Base-by-base conservation (phyloP, 2,329 filamentous ascomycete species). In the Microdochium nivale region DNA sequence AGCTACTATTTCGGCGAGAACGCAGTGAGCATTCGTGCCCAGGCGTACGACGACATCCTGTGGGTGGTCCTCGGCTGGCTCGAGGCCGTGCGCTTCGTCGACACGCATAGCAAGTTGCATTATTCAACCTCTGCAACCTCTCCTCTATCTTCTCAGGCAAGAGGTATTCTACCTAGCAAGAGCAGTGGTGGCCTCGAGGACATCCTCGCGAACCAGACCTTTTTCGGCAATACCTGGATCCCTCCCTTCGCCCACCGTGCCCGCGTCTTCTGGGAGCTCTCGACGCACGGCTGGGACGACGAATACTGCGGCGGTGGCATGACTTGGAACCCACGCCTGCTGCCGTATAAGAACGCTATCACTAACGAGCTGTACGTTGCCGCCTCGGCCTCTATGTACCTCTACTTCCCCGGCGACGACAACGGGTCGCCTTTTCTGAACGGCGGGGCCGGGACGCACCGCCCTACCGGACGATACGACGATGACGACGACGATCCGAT, bases 1-100 rank as follows among this genome's bases (percentile, higher is more conserved):
- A 80, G 83, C 9, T 95, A 86, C 59, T 96, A 95, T 65, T 95
- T 92, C 64, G 90, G 88, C 21, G 89, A 97, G 65, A 83, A 96
- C 65, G 79, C 84, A 3, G 83, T 90, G 56, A 76, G 79, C 25
- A 78, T 96, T 49, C 79, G 88, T 46, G 81, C 83, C 52, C 67
- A 83, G 73, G 92, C 92, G 0, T 95, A 86, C 65, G 92, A 96
- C 63, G 92, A 97, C 65, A 95, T 96, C 72, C 79, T 96, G 2
- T 97, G 92, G 92, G 90, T 96, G 1, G 90, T 95, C 2, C 76
- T 97, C 35, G 89, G 87, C 55, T 96, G 92, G 91, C 72, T 96
- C 50, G 89, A 96, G 64, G 81, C 81, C 48, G 79, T 90, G 56
- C 84, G 87, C 58, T 90, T 95, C 62, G 80, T 92, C 49, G 72